Evolutionary conservation across 1,284 basidiomycete genomes (phyloP).

Genomic region (Coniophora puteana): DNA sequence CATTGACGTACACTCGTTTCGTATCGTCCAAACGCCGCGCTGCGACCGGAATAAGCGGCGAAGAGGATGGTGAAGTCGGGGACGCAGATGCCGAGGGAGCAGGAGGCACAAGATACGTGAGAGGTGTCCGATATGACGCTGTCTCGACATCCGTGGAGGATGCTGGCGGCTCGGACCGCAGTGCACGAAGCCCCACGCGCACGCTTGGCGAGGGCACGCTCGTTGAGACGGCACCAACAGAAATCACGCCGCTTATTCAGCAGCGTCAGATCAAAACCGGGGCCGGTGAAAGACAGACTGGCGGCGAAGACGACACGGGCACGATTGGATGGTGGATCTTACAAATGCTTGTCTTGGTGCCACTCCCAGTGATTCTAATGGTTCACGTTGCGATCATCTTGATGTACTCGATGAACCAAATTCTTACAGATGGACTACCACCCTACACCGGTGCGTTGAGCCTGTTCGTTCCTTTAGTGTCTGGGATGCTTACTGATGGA

Average conservation of each 20-base stretch:
- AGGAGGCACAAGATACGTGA: constrained; percentile 8
- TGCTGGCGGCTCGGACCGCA: constrained; percentile 2
- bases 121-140: constrained; percentile 24
- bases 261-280: constrained; percentile 15
- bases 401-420: constrained; percentile 52
- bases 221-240: constrained; percentile 36
- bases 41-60: no score
- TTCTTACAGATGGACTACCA: constrained; percentile 61
- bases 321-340: constrained; percentile 59
- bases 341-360: constrained; percentile 55
- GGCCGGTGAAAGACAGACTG: constrained; percentile 27
- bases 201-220: no score
- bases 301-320: no score
- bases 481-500: no score
- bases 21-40: no score
- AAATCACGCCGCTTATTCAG: constrained; percentile 48
- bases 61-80: constrained; percentile 8
- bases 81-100: constrained; percentile 5
- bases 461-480: constrained; percentile 1
- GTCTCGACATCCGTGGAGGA: constrained; percentile 14
- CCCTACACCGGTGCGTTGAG: constrained; percentile 43
- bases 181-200: constrained; percentile 12
- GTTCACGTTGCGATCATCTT: constrained; percentile 50
- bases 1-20: constrained; percentile 20
- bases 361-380: constrained; percentile 54